These are phyloP conservation scores for Microbotryum violaceum DNA, from an alignment of 1,284 basidiomycete genomes.

Conservation along the genomic window DNA sequence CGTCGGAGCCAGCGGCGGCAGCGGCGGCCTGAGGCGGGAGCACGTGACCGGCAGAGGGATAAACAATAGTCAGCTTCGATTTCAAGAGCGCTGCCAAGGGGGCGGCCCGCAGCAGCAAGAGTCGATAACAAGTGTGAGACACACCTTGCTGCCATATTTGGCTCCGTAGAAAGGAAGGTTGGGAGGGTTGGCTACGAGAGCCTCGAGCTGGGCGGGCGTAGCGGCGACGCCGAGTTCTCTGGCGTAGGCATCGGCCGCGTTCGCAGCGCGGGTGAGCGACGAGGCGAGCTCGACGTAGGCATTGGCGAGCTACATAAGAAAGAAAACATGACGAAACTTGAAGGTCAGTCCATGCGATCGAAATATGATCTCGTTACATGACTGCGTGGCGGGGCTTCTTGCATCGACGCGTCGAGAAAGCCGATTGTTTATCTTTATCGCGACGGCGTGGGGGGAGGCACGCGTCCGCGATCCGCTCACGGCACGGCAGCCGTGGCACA, in stretches of 20 bases:
- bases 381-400: not conserved
- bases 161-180: conserved; percentile 27
- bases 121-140: not conserved
- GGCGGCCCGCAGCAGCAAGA: not conserved
- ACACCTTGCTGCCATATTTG: not conserved
- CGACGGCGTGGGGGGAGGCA: not conserved
- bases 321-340: conserved; percentile 4
- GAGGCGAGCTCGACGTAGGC: conserved; percentile 42
- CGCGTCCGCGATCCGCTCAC: not conserved
- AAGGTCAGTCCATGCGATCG: not conserved
- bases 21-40: not conserved
- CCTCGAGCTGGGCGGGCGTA: conserved; percentile 26
- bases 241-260: conserved; percentile 42
- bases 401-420: not conserved
- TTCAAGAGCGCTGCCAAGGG: not conserved
- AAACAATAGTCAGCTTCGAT: not conserved
- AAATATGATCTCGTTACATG: not conserved
- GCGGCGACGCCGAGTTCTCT: conserved; percentile 13
- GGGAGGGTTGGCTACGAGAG: conserved; percentile 27
- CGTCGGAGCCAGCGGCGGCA: not conserved
- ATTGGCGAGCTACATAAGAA: conserved; percentile 8
- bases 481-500: not conserved
- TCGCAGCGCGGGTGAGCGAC: conserved; percentile 41
- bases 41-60: not conserved
- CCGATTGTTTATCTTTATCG: not conserved